A percentile compares a stretch with the other conserved stretches of the same genome.
Evolutionary conservation across 306 rosid genomes (phyloP).

Genomic region (Begonia loranthoides): DNA sequence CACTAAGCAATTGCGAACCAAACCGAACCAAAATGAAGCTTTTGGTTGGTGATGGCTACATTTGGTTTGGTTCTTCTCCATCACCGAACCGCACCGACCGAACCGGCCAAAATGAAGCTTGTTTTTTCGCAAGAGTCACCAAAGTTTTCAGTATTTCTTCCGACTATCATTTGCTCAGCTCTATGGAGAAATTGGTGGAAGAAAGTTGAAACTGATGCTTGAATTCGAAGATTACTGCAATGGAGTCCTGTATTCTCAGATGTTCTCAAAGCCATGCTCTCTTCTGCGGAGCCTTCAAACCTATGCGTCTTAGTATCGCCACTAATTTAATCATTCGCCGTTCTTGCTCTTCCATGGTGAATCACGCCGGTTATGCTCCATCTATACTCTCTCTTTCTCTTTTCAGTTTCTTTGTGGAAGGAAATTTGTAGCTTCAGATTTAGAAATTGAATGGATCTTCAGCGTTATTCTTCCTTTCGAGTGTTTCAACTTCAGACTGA

Average conservation of each 20-base stretch:
- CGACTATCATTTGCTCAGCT: too few species aligned
- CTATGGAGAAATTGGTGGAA: too few species aligned
- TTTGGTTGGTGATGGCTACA: too few species aligned
- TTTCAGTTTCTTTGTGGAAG: neutral
- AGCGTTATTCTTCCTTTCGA: neutral
- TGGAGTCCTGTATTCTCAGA: slow-evolving; percentile 35
- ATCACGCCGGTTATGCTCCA: slow-evolving; percentile 21
- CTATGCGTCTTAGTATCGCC: slow-evolving; percentile 3
- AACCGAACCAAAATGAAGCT: too few species aligned
- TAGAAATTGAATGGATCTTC: too few species aligned
- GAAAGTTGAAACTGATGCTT: too few species aligned
- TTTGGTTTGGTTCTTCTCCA: too few species aligned
- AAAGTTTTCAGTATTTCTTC: too few species aligned
- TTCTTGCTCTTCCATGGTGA: slow-evolving; percentile 18
- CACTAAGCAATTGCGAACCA: too few species aligned
- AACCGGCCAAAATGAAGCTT: too few species aligned
- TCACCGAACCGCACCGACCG: too few species aligned
- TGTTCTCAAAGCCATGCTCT: slow-evolving; percentile 30
- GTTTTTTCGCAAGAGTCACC: too few species aligned
- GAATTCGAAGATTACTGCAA: neutral
- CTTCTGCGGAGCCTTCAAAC: slow-evolving; percentile 24
- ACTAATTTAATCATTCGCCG: slow-evolving; percentile 12
- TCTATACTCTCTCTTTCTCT: slow-evolving; percentile 1
- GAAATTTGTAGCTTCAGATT: neutral
- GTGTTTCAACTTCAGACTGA: neutral